phyloP scores from a whole-genome alignment of 768 basidiomycete genomes.

The Phanerodontia chrysosporium region DNA sequence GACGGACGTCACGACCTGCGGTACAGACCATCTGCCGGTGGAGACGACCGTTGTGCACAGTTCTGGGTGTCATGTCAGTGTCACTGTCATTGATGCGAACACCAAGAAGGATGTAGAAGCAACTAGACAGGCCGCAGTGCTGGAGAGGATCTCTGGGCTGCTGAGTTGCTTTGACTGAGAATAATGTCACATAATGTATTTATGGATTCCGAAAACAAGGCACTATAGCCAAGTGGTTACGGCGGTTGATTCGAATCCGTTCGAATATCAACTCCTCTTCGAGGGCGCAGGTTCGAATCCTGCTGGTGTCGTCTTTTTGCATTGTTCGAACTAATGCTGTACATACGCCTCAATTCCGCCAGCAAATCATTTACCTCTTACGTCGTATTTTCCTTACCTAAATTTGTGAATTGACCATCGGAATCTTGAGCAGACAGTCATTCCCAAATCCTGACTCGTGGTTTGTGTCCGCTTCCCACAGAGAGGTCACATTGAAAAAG shows the following conservation, averaged over 20 bases:
- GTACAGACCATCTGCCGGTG: slow-evolving; percentile 26
- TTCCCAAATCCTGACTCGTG: too few species aligned
- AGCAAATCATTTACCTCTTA: too few species aligned
- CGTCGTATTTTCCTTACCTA: too few species aligned
- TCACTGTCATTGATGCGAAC: slow-evolving; percentile 27
- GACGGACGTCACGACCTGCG: slow-evolving; percentile 31
- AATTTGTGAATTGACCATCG: too few species aligned
- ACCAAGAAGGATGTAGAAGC: slow-evolving; percentile 31
- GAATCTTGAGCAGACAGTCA: too few species aligned
- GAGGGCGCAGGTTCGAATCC: slow-evolving; percentile 14
- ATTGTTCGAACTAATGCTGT: too few species aligned
- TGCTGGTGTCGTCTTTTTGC: slow-evolving; percentile 6
- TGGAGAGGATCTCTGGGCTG: slow-evolving; percentile 5
- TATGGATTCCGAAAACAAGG: slow-evolving; percentile 1
- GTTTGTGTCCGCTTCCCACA: too few species aligned
- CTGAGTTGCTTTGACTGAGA: slow-evolving; percentile 5
- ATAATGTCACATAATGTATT: too few species aligned
- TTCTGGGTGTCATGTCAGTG: slow-evolving; percentile 26
- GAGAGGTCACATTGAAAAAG: too few species aligned
- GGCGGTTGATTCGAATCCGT: slow-evolving; percentile 14
- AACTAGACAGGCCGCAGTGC: slow-evolving; percentile 24
- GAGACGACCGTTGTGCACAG: slow-evolving; percentile 23
- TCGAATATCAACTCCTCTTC: slow-evolving; percentile 12
- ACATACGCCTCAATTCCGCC: too few species aligned
- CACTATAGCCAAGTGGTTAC: slow-evolving; percentile 16